Conservation (phyloP, 352 stramenopile genomes). For the Pythium monospermum region DNA sequence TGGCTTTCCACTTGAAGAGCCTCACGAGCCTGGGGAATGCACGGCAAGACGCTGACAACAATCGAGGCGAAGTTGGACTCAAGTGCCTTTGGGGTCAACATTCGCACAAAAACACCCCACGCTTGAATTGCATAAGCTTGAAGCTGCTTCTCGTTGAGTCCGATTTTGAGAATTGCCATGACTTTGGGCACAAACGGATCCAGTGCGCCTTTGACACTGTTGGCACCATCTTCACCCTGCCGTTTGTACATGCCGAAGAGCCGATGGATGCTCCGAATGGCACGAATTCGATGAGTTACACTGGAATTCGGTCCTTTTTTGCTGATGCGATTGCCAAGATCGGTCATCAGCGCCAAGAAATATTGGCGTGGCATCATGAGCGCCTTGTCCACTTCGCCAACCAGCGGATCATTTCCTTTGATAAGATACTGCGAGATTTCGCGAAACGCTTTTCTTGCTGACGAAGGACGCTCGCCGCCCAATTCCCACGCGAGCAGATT, state of each 20-base stretch:
- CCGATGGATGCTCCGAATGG: constrained; percentile 68
- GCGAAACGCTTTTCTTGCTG: constrained; percentile 31
- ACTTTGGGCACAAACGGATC: constrained; percentile 87
- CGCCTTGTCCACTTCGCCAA: constrained; percentile 18
- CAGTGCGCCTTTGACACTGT: constrained; percentile 42
- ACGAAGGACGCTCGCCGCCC: constrained; percentile 23
- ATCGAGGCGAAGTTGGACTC: constrained; percentile 85
- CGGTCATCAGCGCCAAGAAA: constrained; percentile 82
- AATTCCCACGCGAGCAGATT: constrained; percentile 33
- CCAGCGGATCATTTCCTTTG: constrained; percentile 15
- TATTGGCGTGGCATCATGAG: constrained; percentile 66
- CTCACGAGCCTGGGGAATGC: constrained; percentile 25
- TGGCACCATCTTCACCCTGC: constrained; percentile 18
- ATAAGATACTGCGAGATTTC: constrained; percentile 31
- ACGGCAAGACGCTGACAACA: constrained; percentile 81
- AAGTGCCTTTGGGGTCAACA: constrained; percentile 76
- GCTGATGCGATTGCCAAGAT: constrained; percentile 61
- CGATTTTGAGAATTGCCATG: constrained; percentile 86
- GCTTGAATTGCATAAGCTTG: constrained; percentile 57
- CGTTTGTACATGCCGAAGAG: constrained; percentile 65
- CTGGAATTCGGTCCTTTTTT: constrained; percentile 28
- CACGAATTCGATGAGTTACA: constrained; percentile 40
- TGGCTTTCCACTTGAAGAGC: not conserved
- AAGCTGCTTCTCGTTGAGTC: constrained; percentile 47
- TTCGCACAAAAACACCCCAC: constrained; percentile 75